phyloP scores from a whole-genome alignment of 306 rosid species.

The Senna siamea region DNA sequence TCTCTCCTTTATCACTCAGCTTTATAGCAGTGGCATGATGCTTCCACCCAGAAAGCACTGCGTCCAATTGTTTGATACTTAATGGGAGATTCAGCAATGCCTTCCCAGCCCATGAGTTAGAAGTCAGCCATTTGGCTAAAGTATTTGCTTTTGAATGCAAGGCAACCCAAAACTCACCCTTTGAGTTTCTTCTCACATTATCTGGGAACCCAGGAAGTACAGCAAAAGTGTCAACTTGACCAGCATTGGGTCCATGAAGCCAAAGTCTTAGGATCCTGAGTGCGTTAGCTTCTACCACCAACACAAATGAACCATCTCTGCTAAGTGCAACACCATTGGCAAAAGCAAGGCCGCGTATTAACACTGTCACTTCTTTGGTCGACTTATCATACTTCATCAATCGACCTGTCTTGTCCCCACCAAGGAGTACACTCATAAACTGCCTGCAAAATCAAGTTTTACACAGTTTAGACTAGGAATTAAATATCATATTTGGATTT shows the following conservation, averaged over 20 bases:
- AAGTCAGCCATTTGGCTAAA: slow-evolving; percentile 48
- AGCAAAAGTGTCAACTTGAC: slow-evolving; percentile 62
- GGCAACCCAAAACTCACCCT: slow-evolving; percentile 91
- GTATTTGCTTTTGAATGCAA: slow-evolving; percentile 67
- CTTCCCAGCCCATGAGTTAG: slow-evolving; percentile 63
- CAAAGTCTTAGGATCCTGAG: slow-evolving; percentile 70
- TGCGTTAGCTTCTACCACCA: slow-evolving; percentile 74
- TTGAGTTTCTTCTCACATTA: slow-evolving; percentile 69
- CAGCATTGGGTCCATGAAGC: slow-evolving; percentile 84
- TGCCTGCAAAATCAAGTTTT: slow-evolving; percentile 53
- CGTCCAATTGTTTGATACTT: slow-evolving; percentile 59
- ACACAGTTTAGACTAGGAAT: no score
- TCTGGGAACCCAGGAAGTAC: slow-evolving; percentile 85
- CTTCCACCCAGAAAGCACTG: slow-evolving; percentile 61
- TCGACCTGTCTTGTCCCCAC: slow-evolving; percentile 78
- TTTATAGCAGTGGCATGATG: slow-evolving; percentile 71
- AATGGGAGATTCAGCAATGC: slow-evolving; percentile 59
- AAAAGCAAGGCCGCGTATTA: slow-evolving; percentile 64
- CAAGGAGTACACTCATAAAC: slow-evolving; percentile 64
- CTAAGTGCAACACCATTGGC: slow-evolving; percentile 88
- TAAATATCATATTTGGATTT: no score
- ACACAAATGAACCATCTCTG: slow-evolving; percentile 70
- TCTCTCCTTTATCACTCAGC: slow-evolving; percentile 67
- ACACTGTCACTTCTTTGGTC: slow-evolving; percentile 69
- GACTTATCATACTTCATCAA: slow-evolving; percentile 65